Conservation (phyloP, 2,329 filamentous ascomycete species). For the Rhynchosporium agropyri region DNA sequence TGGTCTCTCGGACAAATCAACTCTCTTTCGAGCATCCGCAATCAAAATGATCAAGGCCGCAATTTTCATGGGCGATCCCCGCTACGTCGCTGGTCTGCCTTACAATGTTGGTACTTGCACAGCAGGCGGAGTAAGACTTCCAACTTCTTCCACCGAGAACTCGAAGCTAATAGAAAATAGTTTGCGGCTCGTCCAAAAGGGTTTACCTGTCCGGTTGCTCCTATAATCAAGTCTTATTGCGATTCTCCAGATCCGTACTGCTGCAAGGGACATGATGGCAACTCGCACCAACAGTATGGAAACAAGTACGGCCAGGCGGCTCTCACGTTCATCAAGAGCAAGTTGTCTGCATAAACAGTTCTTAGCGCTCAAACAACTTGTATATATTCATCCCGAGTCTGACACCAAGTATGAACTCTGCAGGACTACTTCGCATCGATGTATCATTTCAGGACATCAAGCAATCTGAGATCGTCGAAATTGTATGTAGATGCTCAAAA, state of each 20-base stretch:
- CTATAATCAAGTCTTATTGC: slow-evolving; percentile 62
- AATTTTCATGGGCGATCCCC: slow-evolving; percentile 67
- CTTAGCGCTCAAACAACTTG: neutral
- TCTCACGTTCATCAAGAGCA: slow-evolving; percentile 58
- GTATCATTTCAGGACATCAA: neutral
- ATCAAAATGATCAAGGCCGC: slow-evolving; percentile 61
- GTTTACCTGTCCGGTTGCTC: slow-evolving; percentile 55
- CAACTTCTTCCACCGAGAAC: slow-evolving; percentile 24
- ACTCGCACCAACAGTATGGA: slow-evolving; percentile 60
- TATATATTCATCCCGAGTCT: neutral
- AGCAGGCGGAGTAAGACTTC: slow-evolving; percentile 56
- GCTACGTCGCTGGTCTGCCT: slow-evolving; percentile 55
- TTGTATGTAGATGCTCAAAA: too few species aligned
- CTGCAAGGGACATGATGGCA: slow-evolving; percentile 58
- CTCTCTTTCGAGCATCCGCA: slow-evolving; percentile 49
- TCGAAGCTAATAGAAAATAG: slow-evolving; percentile 30
- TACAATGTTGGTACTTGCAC: slow-evolving; percentile 65
- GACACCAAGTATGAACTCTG: neutral
- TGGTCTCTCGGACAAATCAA: slow-evolving; percentile 50
- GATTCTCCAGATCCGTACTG: slow-evolving; percentile 63
- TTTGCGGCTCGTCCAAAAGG: slow-evolving; percentile 59
- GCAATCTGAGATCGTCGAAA: too few species aligned
- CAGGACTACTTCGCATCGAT: neutral
- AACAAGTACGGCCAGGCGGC: slow-evolving; percentile 58
- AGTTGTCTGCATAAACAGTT: slow-evolving; percentile 42